Percentiles rank a stretch among this genome's conserved stretches.
phyloP scores from a whole-genome alignment of 2,329 filamentous ascomycete genomes.

The Epichloe aotearoae region DNA sequence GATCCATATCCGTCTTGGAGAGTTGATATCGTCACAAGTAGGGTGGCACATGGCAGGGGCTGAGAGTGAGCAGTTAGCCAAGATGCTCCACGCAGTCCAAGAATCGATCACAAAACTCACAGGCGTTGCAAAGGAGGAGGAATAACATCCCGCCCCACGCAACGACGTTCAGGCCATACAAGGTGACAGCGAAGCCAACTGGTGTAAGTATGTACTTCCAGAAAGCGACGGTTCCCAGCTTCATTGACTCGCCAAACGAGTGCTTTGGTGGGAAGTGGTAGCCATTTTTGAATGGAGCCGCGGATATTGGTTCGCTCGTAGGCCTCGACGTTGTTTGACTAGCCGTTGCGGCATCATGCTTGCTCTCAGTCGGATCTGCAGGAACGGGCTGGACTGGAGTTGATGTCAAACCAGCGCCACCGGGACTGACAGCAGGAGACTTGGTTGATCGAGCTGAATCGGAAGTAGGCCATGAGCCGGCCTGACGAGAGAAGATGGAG shows the following conservation, averaged over 20 bases:
- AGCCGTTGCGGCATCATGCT: slow-evolving; percentile 7
- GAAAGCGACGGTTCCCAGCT: slow-evolving; percentile 45
- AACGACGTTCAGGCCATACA: slow-evolving; percentile 73
- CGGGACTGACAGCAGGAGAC: background rate
- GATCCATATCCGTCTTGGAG: slow-evolving; percentile 70
- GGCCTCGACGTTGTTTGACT: slow-evolving; percentile 10
- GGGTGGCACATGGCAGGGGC: slow-evolving; percentile 60
- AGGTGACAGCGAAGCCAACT: slow-evolving; percentile 59
- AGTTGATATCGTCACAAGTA: slow-evolving; percentile 58
- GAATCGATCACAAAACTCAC: slow-evolving; percentile 7
- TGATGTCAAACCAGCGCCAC: background rate
- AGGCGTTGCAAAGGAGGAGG: slow-evolving; percentile 62
- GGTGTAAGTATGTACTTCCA: slow-evolving; percentile 65
- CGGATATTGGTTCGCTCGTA: slow-evolving; percentile 14
- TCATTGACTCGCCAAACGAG: slow-evolving; percentile 44
- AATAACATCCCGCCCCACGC: slow-evolving; percentile 91
- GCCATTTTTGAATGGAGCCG: slow-evolving; percentile 43
- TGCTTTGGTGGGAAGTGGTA: slow-evolving; percentile 53
- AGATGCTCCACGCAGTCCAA: background rate
- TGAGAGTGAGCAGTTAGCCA: background rate
- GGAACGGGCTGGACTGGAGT: background rate
- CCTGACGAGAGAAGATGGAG: slow-evolving; percentile 19
- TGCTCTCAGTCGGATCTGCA: slow-evolving; percentile 2
- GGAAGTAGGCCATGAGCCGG: slow-evolving; percentile 8
- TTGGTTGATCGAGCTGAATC: slow-evolving; percentile 10